phyloP scores from a whole-genome alignment of 495 filamentous ascomycete genomes.

The Aspergillus hancockii region DNA sequence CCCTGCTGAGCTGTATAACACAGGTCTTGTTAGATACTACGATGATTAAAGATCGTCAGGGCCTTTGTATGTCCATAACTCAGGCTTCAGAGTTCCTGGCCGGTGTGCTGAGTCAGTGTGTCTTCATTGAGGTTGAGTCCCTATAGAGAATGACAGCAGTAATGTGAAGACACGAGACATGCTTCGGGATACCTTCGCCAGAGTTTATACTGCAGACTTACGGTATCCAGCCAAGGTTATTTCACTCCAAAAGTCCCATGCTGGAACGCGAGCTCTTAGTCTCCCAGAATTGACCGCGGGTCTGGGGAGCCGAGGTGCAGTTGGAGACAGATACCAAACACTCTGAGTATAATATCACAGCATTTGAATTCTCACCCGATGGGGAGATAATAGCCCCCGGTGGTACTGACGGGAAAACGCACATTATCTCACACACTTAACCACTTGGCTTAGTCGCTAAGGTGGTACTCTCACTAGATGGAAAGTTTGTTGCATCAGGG shows the following conservation, averaged over 20 bases:
- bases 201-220: background rate
- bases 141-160: background rate
- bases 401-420: no score
- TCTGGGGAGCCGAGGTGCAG: background rate
- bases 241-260: background rate
- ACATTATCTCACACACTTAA: background rate
- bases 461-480: background rate
- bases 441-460: background rate
- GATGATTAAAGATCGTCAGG: background rate
- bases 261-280: background rate
- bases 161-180: background rate
- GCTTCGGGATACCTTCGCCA: background rate
- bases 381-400: background rate
- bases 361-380: background rate
- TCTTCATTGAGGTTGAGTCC: background rate
- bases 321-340: background rate
- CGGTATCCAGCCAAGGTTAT: background rate
- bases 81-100: background rate
- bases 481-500: background rate
- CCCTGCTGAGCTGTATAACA: no score
- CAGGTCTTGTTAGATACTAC: no score
- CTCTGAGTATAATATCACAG: no score
- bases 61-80: background rate
- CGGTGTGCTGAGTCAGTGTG: background rate
- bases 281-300: background rate